Evolutionary conservation across 257 asterid genomes (phyloP).

Genomic region (Cynanchum wilfordii): DNA sequence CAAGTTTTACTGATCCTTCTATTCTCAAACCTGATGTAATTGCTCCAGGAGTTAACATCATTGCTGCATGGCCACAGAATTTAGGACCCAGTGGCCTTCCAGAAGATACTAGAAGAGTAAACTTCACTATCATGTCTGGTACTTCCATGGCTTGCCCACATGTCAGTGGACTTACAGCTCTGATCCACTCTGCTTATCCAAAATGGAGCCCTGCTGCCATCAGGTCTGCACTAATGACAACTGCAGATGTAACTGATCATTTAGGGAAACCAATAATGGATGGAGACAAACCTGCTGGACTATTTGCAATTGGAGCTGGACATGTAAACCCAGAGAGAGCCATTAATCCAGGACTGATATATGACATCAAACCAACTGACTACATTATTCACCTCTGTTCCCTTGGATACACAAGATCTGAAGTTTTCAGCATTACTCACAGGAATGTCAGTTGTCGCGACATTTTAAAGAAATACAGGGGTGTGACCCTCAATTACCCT

Average conservation of each 20-base stretch:
- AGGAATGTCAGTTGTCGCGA: slow-evolving; percentile 72
- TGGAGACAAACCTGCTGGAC: slow-evolving; percentile 58
- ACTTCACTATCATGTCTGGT: slow-evolving; percentile 91
- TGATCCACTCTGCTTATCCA: slow-evolving; percentile 66
- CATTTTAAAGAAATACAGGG: slow-evolving; percentile 44
- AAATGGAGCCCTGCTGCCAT: slow-evolving; percentile 78
- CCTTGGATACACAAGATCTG: slow-evolving; percentile 53
- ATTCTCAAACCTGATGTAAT: slow-evolving; percentile 82
- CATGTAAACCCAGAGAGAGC: slow-evolving; percentile 79
- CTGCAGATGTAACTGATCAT: slow-evolving; percentile 58
- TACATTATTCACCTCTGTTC: slow-evolving; percentile 69
- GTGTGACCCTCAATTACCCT: slow-evolving; percentile 87
- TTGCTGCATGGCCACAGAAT: slow-evolving; percentile 94
- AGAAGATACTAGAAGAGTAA: slow-evolving; percentile 77
- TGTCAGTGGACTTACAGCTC: slow-evolving; percentile 74
- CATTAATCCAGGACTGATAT: slow-evolving; percentile 67
- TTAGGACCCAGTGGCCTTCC: slow-evolving; percentile 86
- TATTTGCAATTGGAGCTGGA: slow-evolving; percentile 81
- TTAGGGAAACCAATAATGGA: slow-evolving; percentile 69
- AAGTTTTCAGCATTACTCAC: slow-evolving; percentile 73
- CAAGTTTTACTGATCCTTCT: slow-evolving; percentile 74
- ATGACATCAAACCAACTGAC: slow-evolving; percentile 58
- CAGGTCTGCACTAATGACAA: slow-evolving; percentile 85
- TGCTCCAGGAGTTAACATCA: slow-evolving; percentile 90
- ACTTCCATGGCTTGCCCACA: slow-evolving; percentile 98